These are phyloP conservation scores for Thielaviopsis euricoi DNA, from an alignment of 2,329 filamentous ascomycete species.

Conservation along the genomic window DNA sequence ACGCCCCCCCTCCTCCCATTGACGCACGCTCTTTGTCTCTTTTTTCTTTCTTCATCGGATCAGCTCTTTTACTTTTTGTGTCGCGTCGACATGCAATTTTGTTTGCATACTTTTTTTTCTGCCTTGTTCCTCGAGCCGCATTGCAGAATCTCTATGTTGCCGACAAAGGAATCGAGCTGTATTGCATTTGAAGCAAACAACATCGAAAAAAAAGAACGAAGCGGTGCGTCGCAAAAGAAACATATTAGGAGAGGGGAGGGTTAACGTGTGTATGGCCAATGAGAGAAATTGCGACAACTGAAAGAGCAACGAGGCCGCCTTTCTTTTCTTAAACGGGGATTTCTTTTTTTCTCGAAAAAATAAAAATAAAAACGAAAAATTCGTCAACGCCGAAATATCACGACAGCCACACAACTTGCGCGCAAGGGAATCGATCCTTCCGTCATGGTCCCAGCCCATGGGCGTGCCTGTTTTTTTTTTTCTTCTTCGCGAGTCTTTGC, in stretches of 20 bases:
- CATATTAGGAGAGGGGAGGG: too few species aligned
- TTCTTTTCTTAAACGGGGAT: background rate
- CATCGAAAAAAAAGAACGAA: background rate
- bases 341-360: background rate
- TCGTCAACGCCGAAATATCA: background rate
- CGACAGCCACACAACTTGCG: background rate
- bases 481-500: background rate
- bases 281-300: background rate
- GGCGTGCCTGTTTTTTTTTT: background rate
- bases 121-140: too few species aligned
- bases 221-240: background rate
- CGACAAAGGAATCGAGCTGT: too few species aligned
- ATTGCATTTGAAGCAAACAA: too few species aligned
- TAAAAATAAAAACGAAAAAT: background rate
- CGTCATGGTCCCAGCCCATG: background rate
- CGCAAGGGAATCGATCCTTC: background rate
- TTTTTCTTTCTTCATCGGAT: too few species aligned
- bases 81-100: too few species aligned
- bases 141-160: too few species aligned
- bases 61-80: too few species aligned
- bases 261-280: background rate
- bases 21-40: background rate
- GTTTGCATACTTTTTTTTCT: too few species aligned
- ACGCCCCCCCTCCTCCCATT: too few species aligned
- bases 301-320: background rate